Evolutionary conservation across 169 alveolate genomes (phyloP).

Genomic region (Babesia ovis): DNA sequence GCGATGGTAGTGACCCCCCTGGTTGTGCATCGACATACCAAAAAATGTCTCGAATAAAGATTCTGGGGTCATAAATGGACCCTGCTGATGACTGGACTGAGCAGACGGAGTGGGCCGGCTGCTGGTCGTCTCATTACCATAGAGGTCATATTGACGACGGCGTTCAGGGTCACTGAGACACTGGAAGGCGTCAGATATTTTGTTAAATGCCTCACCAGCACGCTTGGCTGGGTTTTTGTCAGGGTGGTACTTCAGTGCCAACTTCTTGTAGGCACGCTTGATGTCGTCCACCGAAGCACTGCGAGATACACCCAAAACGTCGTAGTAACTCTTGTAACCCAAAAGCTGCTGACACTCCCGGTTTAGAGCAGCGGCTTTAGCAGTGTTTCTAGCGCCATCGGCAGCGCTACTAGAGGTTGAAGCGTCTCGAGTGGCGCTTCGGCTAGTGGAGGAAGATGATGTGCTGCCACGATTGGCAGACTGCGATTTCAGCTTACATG

Average conservation of each 20-base stretch:
- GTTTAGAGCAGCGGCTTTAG: constrained; percentile 57
- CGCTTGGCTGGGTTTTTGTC: constrained; percentile 94
- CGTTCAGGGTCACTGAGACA: constrained; percentile 87
- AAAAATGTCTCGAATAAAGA: constrained; percentile 55
- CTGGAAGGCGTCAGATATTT: constrained; percentile 90
- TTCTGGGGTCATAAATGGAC: constrained; percentile 44
- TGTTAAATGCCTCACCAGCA: constrained; percentile 94
- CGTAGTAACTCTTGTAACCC: constrained; percentile 87
- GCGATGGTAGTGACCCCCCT: constrained; percentile 2
- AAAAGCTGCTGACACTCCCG: constrained; percentile 76
- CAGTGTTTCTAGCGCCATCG: constrained; percentile 66
- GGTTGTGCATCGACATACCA: constrained; percentile 21
- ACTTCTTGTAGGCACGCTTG: constrained; percentile 91
- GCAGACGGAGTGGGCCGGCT: constrained; percentile 9
- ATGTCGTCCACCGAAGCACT: constrained; percentile 87
- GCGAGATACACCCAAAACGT: constrained; percentile 86
- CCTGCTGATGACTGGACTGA: constrained; percentile 10
- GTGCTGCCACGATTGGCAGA: neutral
- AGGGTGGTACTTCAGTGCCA: constrained; percentile 95
- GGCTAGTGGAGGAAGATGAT: neutral
- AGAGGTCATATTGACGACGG: constrained; percentile 83
- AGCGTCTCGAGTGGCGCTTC: neutral
- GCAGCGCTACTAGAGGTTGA: constrained; percentile 15
- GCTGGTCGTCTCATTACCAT: constrained; percentile 43
- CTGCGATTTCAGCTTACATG: constrained; percentile 16